A percentile compares a stretch with the other conserved stretches of the same genome.
Conservation (phyloP, 495 filamentous ascomycete genomes). For the Symbiotaphrina buchneri region DNA sequence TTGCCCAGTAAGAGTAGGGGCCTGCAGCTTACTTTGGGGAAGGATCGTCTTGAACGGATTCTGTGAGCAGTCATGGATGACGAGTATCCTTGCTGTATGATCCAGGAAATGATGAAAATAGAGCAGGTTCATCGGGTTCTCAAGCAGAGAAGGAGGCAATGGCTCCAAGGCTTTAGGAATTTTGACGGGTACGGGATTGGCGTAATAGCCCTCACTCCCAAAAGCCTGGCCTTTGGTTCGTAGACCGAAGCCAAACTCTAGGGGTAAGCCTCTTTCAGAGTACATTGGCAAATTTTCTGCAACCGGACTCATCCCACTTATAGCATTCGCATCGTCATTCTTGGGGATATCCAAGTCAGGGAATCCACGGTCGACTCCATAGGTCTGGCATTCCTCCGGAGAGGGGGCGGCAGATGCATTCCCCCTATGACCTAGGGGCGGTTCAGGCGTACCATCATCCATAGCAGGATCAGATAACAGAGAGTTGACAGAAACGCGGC, state of each 20-base stretch:
- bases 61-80: constrained; percentile 50
- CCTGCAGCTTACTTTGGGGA: constrained; percentile 34
- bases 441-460: too few relatives aligned
- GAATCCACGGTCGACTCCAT: constrained; percentile 46
- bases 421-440: constrained; percentile 2
- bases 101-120: constrained; percentile 62
- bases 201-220: constrained; percentile 41
- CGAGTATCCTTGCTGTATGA: constrained; percentile 52
- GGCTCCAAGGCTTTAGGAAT: constrained; percentile 43
- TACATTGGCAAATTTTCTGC: constrained; percentile 10
- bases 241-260: constrained; percentile 22
- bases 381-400: constrained; percentile 14
- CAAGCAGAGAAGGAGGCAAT: constrained; percentile 28
- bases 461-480: constrained; percentile 15
- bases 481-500: constrained; percentile 19
- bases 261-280: constrained; percentile 6
- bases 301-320: constrained; percentile 14
- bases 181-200: constrained; percentile 38
- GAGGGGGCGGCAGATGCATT: constrained; percentile 3
- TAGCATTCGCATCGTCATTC: constrained; percentile 38
- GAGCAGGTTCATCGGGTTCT: constrained; percentile 62
- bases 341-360: constrained; percentile 42
- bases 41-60: constrained; percentile 57
- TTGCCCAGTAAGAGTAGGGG: constrained; percentile 1
- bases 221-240: constrained; percentile 23